These are phyloP conservation scores for Cladosporium oxysporum DNA, from an alignment of 2,329 filamentous ascomycete species.

Conservation along the genomic window DNA sequence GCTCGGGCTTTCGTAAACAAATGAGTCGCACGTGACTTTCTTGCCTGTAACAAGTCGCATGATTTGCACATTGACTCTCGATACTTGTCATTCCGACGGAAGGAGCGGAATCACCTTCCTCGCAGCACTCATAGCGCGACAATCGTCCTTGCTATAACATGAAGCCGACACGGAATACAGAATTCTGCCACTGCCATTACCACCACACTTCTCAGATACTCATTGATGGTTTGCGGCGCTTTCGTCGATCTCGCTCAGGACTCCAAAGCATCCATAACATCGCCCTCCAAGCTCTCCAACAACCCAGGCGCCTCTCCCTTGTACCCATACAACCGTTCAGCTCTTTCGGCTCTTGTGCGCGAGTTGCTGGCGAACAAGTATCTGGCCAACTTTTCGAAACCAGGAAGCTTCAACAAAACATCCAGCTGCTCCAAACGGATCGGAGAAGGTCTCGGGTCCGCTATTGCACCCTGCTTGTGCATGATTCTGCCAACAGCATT, in stretches of 20 bases:
- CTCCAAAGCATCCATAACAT: constrained; percentile 22
- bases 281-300: constrained; percentile 51
- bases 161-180: not conserved
- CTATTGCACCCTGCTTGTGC: constrained; percentile 31
- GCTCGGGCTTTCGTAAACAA: not conserved
- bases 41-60: not conserved
- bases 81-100: not conserved
- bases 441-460: constrained; percentile 29
- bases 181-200: not conserved
- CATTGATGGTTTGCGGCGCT: not conserved
- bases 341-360: constrained; percentile 54
- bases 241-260: not conserved
- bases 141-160: not conserved
- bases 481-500: constrained; percentile 32
- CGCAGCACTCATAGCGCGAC: not conserved
- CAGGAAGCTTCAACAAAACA: constrained; percentile 25
- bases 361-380: constrained; percentile 58
- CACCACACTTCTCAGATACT: not conserved
- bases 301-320: constrained; percentile 53
- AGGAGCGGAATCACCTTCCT: not conserved
- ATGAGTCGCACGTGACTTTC: not conserved
- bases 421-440: constrained; percentile 35
- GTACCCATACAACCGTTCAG: constrained; percentile 59
- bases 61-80: not conserved
- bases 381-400: constrained; percentile 32